phyloP scores from a whole-genome alignment of 164 flowering plant species.

The Berberis thunbergii region DNA sequence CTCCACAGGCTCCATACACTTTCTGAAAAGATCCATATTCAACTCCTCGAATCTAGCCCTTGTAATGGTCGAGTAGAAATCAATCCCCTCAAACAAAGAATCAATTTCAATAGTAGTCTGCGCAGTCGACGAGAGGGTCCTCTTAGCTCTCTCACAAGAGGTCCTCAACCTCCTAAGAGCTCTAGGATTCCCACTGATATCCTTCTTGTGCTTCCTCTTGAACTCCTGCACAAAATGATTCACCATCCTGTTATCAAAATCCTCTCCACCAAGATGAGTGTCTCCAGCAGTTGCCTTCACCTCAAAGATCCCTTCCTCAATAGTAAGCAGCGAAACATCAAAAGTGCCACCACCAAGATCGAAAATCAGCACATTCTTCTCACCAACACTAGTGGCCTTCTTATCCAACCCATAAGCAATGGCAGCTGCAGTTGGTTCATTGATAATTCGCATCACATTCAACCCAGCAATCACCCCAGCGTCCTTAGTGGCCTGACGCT shows the following conservation, averaged over 20 bases:
- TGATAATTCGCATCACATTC: slow-evolving; percentile 61
- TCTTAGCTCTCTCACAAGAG: slow-evolving; percentile 59
- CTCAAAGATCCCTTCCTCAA: slow-evolving; percentile 68
- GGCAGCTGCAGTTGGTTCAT: slow-evolving; percentile 70
- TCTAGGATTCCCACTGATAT: slow-evolving; percentile 58
- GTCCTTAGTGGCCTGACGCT: slow-evolving; percentile 71
- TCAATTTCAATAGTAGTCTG: slow-evolving; percentile 31
- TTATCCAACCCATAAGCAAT: slow-evolving; percentile 70
- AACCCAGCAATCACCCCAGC: slow-evolving; percentile 69
- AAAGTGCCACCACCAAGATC: slow-evolving; percentile 72
- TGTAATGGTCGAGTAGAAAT: slow-evolving; percentile 60
- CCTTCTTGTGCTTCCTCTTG: slow-evolving; percentile 66
- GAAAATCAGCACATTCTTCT: slow-evolving; percentile 63
- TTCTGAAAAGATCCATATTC: slow-evolving; percentile 53
- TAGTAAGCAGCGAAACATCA: slow-evolving; percentile 61
- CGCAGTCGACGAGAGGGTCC: slow-evolving; percentile 54
- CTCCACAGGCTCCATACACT: slow-evolving; percentile 74
- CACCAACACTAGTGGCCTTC: slow-evolving; percentile 51
- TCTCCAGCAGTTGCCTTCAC: slow-evolving; percentile 70
- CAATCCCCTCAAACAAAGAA: slow-evolving; percentile 56
- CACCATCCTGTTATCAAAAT: slow-evolving; percentile 66
- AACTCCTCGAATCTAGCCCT: slow-evolving; percentile 34
- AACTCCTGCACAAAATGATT: slow-evolving; percentile 63
- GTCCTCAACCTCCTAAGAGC: slow-evolving; percentile 62
- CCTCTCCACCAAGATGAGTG: slow-evolving; percentile 61